Percentiles rank a stretch among this genome's conserved stretches.
These are phyloP conservation scores for Acanthamoeba rhysodes DNA, from an alignment of 208 protist genomes.

Conservation along the genomic window DNA sequence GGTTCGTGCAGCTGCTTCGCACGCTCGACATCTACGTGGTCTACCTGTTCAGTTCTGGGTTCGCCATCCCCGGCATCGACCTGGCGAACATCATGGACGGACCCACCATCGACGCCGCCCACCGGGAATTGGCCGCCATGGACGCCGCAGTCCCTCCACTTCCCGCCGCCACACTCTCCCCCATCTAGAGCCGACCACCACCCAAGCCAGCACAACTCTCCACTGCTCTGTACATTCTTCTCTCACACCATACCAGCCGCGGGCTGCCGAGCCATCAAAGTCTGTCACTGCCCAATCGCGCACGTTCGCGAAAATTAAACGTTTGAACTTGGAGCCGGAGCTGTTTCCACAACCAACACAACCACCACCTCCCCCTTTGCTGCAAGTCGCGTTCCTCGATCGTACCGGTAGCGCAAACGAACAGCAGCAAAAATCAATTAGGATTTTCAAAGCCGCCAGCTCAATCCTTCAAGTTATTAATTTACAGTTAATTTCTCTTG, in stretches of 20 bases:
- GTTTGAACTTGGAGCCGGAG: background rate
- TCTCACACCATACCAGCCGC: too few relatives aligned
- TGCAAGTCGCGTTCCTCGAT: too few relatives aligned
- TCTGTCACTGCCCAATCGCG: too few relatives aligned
- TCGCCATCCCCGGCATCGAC: slow-evolving; percentile 21
- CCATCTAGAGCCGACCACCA: background rate
- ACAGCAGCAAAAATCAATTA: too few relatives aligned
- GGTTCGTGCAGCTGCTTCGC: slow-evolving; percentile 15
- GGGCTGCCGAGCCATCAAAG: too few relatives aligned
- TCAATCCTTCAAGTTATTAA: background rate
- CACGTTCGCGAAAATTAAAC: background rate
- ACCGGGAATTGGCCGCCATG: background rate
- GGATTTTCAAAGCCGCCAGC: too few relatives aligned
- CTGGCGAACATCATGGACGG: background rate
- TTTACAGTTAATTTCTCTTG: too few relatives aligned
- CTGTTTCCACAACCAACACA: background rate
- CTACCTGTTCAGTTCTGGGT: slow-evolving; percentile 15
- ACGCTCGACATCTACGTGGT: slow-evolving; percentile 33
- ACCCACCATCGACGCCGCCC: background rate
- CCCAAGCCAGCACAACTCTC: too few relatives aligned
- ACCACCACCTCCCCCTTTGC: too few relatives aligned
- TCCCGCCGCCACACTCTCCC: background rate
- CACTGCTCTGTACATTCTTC: too few relatives aligned
- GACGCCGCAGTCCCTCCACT: background rate
- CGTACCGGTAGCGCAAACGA: too few relatives aligned